phyloP scores from a whole-genome alignment of 768 basidiomycete genomes.

The Pleurotus tuber-regium region DNA sequence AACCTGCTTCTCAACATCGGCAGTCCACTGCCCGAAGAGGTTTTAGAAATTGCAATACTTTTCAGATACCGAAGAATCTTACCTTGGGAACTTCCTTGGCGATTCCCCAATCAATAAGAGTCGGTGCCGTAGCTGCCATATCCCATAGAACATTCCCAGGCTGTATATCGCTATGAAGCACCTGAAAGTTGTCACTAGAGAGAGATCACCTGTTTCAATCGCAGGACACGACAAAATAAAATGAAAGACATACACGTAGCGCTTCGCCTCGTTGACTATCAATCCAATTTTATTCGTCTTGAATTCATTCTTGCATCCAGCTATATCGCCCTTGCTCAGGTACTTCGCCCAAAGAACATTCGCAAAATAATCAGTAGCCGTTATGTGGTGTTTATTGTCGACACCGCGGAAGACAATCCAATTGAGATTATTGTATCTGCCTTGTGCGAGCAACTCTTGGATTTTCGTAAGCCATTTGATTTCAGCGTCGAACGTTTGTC shows the following conservation, averaged over 20 bases:
- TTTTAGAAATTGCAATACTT: background rate
- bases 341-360: background rate
- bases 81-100: background rate
- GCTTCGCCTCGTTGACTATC: background rate
- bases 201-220: background rate
- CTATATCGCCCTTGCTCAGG: background rate
- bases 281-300: background rate
- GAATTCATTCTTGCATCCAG: background rate
- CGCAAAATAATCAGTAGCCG: background rate
- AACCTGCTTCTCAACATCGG: background rate
- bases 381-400: background rate
- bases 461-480: constrained; percentile 1
- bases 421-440: background rate
- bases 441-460: background rate
- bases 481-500: background rate
- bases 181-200: background rate
- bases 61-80: background rate
- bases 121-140: background rate
- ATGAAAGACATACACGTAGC: background rate
- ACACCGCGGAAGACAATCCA: constrained; percentile 2
- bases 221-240: background rate
- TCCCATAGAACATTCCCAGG: background rate
- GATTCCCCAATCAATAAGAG: background rate
- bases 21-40: background rate
- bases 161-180: background rate